phyloP scores from a whole-genome alignment of 345 rosid genomes.

The Eucalyptus urophylla region DNA sequence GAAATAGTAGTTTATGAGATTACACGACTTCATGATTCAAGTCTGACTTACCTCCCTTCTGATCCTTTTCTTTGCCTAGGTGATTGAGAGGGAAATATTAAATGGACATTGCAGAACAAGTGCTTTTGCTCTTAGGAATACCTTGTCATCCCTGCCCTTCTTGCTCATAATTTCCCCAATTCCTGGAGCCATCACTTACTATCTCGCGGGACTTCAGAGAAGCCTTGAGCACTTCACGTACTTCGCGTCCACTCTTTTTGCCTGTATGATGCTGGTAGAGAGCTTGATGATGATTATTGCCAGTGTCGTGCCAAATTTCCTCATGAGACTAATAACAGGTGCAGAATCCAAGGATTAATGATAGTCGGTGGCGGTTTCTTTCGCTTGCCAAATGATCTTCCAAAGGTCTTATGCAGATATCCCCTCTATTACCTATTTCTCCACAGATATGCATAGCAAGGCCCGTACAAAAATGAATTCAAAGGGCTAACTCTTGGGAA shows the following conservation, averaged over 20 bases:
- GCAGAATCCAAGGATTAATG: slow-evolving; percentile 47
- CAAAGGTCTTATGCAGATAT: slow-evolving; percentile 18
- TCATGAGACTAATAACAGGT: slow-evolving; percentile 36
- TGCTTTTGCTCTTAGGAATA: slow-evolving; percentile 27
- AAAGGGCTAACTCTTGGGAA: slow-evolving; percentile 9
- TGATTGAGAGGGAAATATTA: slow-evolving; percentile 32
- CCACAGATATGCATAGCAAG: slow-evolving; percentile 34
- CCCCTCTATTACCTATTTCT: slow-evolving; percentile 32
- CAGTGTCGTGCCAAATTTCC: slow-evolving; percentile 26
- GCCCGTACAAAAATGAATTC: slow-evolving; percentile 40
- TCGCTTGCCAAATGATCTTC: slow-evolving; percentile 31
- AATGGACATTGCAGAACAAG: slow-evolving; percentile 39
- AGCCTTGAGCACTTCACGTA: slow-evolving; percentile 13
- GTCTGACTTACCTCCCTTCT: background rate
- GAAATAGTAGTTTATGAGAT: background rate
- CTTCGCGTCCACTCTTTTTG: slow-evolving; percentile 8
- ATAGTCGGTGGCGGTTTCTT: slow-evolving; percentile 34
- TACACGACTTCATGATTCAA: background rate
- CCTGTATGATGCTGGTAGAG: slow-evolving; percentile 34
- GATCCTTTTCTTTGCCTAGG: background rate
- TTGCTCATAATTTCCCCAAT: background rate
- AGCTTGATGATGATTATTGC: slow-evolving; percentile 50
- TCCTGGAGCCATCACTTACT: too few relatives aligned
- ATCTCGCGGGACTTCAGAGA: slow-evolving; percentile 7
- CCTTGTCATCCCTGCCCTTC: slow-evolving; percentile 30